Evolutionary conservation across 2,329 filamentous ascomycete genomes (phyloP).

Genomic region (Fusarium pseudoanthophilum): DNA sequence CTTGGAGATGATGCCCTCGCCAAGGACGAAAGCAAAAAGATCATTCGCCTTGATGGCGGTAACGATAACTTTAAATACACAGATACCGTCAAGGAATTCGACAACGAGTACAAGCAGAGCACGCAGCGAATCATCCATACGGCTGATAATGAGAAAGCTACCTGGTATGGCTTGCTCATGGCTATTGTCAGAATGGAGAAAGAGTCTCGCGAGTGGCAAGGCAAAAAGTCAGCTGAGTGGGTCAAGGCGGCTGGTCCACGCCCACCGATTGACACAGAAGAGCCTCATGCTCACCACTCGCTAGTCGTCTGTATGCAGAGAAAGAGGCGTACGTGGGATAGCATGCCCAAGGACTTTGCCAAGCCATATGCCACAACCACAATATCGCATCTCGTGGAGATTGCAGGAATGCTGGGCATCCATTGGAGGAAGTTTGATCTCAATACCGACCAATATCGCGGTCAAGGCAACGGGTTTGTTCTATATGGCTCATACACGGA

Average conservation of each 20-base stretch:
- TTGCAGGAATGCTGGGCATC: constrained; percentile 52
- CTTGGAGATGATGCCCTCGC: constrained; percentile 26
- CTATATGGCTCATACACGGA: constrained; percentile 46
- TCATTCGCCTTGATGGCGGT: constrained; percentile 28
- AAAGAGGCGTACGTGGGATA: constrained; percentile 39
- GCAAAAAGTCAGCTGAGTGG: constrained; percentile 25
- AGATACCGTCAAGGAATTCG: constrained; percentile 29
- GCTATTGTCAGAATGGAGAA: constrained; percentile 36
- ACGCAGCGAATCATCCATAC: constrained; percentile 35
- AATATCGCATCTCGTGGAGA: constrained; percentile 51
- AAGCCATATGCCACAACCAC: constrained; percentile 51
- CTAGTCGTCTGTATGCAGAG: constrained; percentile 37
- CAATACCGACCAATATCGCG: constrained; percentile 49
- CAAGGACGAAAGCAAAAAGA: constrained; percentile 28
- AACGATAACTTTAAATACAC: constrained; percentile 29
- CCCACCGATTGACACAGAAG: neutral
- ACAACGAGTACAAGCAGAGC: constrained; percentile 29
- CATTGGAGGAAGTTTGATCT: constrained; percentile 56
- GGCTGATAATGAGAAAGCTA: constrained; percentile 38
- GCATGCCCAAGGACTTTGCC: constrained; percentile 36
- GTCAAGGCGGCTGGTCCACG: constrained; percentile 23
- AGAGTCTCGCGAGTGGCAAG: constrained; percentile 38
- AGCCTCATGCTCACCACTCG: constrained; percentile 20
- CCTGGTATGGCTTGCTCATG: constrained; percentile 36
- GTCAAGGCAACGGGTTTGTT: constrained; percentile 52